Evolutionary conservation across 2,329 filamentous ascomycete genomes (phyloP), one percentile per base, ranked within the genome.

Genomic region (Aspergillus ibericus): DNA sequence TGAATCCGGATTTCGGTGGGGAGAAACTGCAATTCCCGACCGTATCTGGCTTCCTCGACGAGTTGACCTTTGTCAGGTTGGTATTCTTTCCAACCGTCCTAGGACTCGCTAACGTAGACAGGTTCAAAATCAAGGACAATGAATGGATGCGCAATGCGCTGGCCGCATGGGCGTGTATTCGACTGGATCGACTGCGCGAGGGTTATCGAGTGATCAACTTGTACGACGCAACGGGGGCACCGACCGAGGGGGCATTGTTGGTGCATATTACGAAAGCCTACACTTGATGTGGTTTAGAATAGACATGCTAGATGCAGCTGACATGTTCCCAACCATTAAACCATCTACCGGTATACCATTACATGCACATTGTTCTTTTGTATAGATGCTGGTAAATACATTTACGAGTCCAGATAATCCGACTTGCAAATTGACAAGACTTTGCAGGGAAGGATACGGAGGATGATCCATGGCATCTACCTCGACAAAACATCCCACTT

Each of bases 121-220:
- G 85, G 65, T 91, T 98, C 80, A 92, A 96, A 67, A 82, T 98
- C 65, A 89, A 92, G 74, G 91, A 98, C 72, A 89, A 96, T 66
- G 89, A 93, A 74, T 85, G 93, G 64, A 87, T 88, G 4, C 83
- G 84, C 62, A 92, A 98, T 69, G 84, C 89, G 59, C 75, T 96
- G 57, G 88, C 92, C 10, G 92, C 89, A 2, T 98, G 95, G 95
- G 87, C 90, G 1, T 96, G 92, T 70, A 88, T 96, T 66, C 84
- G 92, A 38, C 83, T 98, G 20, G 92, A 97, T 75, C 84, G 92
- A 7, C 75, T 97, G 59, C 85, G 86, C 60, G 78, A 83, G 34
- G 93, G 95, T 0, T 90, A 90, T 66, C 82, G 92, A 10, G 86
- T 96, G 64, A 80, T 98, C 56, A 89, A 88, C 67, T 77, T 98